phyloP scores from a whole-genome alignment of 2,329 filamentous ascomycete genomes.

The Botrytis porri region DNA sequence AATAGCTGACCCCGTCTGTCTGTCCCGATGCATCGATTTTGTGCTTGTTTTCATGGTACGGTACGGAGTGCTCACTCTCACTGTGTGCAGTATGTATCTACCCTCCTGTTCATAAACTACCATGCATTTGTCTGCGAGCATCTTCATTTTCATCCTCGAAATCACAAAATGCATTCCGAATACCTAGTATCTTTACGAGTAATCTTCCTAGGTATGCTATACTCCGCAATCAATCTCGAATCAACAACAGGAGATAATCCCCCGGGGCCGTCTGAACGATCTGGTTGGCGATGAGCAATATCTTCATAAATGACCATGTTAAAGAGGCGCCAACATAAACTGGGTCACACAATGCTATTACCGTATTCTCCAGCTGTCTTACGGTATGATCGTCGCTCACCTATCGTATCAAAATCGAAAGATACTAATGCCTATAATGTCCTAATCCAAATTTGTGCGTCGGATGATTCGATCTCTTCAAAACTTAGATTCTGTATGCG shows the following conservation, averaged over 20 bases:
- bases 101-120: background rate
- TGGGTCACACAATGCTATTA: background rate
- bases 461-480: background rate
- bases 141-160: background rate
- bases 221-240: background rate
- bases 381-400: background rate
- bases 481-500: background rate
- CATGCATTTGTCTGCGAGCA: background rate
- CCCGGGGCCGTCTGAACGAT: background rate
- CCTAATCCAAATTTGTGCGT: background rate
- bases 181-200: no score
- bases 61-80: no score
- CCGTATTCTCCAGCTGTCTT: background rate
- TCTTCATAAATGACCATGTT: constrained; percentile 10
- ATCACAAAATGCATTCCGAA: background rate
- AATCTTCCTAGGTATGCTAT: background rate
- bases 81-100: background rate
- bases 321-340: constrained; percentile 16
- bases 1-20: background rate
- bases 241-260: background rate
- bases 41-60: background rate
- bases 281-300: constrained; percentile 7
- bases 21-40: background rate
- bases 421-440: background rate
- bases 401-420: background rate